Evolutionary conservation across 2,329 filamentous ascomycete species (phyloP).

Genomic region (Trichoderma sp.): DNA sequence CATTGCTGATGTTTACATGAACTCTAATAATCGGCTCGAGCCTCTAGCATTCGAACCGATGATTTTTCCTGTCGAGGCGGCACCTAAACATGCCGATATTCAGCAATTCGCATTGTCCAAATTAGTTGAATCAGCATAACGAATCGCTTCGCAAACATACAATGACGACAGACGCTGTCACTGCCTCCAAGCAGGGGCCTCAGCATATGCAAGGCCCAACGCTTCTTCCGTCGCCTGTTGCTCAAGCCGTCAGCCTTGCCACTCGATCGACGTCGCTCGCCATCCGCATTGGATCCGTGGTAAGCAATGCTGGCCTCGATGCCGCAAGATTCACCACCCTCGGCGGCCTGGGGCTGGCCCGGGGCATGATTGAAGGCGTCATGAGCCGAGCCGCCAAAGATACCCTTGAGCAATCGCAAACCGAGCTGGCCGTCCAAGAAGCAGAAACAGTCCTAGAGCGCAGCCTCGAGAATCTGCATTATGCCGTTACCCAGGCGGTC

Average conservation of each 20-base stretch:
- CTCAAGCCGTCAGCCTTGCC: slow-evolving; percentile 61
- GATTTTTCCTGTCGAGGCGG: neutral
- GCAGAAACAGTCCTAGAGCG: slow-evolving; percentile 59
- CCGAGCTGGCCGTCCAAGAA: slow-evolving; percentile 52
- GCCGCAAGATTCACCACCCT: slow-evolving; percentile 58
- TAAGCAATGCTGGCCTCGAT: slow-evolving; percentile 54
- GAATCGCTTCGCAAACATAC: neutral
- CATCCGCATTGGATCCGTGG: slow-evolving; percentile 54
- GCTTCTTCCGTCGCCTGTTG: slow-evolving; percentile 59
- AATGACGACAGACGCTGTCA: neutral
- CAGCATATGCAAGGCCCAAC: slow-evolving; percentile 39
- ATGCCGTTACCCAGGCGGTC: slow-evolving; percentile 58
- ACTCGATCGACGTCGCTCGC: slow-evolving; percentile 61
- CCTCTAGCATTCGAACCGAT: neutral
- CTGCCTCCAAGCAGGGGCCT: slow-evolving; percentile 4
- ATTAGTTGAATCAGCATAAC: neutral
- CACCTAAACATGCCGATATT: neutral
- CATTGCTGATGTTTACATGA: neutral
- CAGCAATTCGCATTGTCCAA: neutral
- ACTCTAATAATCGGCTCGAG: neutral
- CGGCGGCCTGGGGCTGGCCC: slow-evolving; percentile 59
- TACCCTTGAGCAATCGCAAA: slow-evolving; percentile 46
- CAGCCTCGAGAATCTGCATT: slow-evolving; percentile 58
- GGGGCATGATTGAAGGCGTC: slow-evolving; percentile 56
- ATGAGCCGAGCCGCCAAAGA: slow-evolving; percentile 56